Conservation (phyloP, 495 filamentous ascomycete genomes). For the Platismatia glauca region DNA sequence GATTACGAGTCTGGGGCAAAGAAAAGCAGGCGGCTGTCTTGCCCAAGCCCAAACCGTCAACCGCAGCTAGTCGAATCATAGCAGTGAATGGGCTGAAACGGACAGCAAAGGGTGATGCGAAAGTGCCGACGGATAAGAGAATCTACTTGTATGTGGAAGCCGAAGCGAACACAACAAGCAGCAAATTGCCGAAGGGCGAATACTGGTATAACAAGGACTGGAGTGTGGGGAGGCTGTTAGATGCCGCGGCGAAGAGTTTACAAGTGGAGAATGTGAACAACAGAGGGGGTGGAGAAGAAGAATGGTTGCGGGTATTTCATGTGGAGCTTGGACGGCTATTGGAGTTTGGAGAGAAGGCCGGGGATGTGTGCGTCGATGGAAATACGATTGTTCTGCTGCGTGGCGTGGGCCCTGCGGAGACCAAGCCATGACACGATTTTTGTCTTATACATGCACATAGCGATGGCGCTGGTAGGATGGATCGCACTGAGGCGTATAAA, state of each 20-base stretch:
- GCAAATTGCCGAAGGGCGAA: slow-evolving; percentile 65
- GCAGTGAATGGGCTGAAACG: slow-evolving; percentile 70
- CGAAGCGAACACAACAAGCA: slow-evolving; percentile 65
- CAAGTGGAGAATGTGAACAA: slow-evolving; percentile 87
- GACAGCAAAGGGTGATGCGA: slow-evolving; percentile 78
- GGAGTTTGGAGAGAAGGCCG: slow-evolving; percentile 76
- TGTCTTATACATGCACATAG: slow-evolving; percentile 12
- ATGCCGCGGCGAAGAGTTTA: slow-evolving; percentile 73
- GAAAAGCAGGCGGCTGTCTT: slow-evolving; percentile 45
- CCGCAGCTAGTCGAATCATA: slow-evolving; percentile 47
- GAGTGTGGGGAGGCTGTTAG: slow-evolving; percentile 80
- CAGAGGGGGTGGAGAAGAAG: slow-evolving; percentile 64
- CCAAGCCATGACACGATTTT: neutral
- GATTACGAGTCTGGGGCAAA: slow-evolving; percentile 59
- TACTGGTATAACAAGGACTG: slow-evolving; percentile 82
- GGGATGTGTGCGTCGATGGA: slow-evolving; percentile 58
- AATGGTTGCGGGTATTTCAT: slow-evolving; percentile 77
- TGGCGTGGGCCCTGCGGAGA: slow-evolving; percentile 57
- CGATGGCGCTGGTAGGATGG: slow-evolving; percentile 16
- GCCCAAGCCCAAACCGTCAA: slow-evolving; percentile 52
- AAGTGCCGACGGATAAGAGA: slow-evolving; percentile 66
- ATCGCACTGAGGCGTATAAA: neutral
- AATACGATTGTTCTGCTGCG: slow-evolving; percentile 84
- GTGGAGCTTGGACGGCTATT: slow-evolving; percentile 80
- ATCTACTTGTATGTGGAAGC: slow-evolving; percentile 81